A percentile compares a stretch with the other conserved stretches of the same genome.
phyloP scores from a whole-genome alignment of 202 grass and related monocot species.

The Carex sylvatica region DNA sequence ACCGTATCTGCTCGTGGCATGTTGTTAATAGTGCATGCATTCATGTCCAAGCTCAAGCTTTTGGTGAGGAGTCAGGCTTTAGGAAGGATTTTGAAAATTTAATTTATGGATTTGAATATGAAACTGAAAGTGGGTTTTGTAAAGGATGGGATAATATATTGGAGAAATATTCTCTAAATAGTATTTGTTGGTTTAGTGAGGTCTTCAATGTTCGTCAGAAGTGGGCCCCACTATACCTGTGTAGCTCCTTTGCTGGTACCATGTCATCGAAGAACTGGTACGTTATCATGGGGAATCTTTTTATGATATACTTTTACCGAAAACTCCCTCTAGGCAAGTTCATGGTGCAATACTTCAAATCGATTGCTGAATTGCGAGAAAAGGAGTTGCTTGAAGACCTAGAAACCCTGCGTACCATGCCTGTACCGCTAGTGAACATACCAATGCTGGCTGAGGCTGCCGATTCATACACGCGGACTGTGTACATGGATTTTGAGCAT shows the following conservation, averaged over 20 bases:
- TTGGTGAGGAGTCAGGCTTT: slow-evolving; percentile 21
- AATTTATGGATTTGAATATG: slow-evolving; percentile 22
- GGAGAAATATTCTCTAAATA: slow-evolving; percentile 28
- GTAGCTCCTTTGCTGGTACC: slow-evolving; percentile 24
- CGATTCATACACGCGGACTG: slow-evolving; percentile 18
- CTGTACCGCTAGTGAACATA: slow-evolving; percentile 30
- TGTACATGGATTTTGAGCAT: slow-evolving; percentile 29
- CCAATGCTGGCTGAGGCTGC: slow-evolving; percentile 31
- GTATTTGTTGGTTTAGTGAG: slow-evolving; percentile 35
- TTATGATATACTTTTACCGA: slow-evolving; percentile 31
- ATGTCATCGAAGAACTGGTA: slow-evolving; percentile 38
- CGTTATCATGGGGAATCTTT: slow-evolving; percentile 38
- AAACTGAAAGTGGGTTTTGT: slow-evolving; percentile 28
- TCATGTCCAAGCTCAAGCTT: slow-evolving; percentile 15
- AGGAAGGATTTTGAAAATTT: slow-evolving; percentile 41
- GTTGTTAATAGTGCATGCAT: slow-evolving; percentile 33
- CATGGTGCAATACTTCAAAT: slow-evolving; percentile 40
- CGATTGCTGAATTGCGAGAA: slow-evolving; percentile 36
- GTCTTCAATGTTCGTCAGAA: slow-evolving; percentile 27
- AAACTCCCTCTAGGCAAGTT: slow-evolving; percentile 42
- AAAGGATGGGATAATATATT: slow-evolving; percentile 37
- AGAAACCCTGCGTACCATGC: slow-evolving; percentile 32
- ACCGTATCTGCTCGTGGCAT: slow-evolving; percentile 38
- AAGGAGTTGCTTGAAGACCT: slow-evolving; percentile 36
- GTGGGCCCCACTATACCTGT: slow-evolving; percentile 26